Base-by-base conservation (phyloP, 2,329 filamentous ascomycete genomes). In the Monosporascus sp. region DNA sequence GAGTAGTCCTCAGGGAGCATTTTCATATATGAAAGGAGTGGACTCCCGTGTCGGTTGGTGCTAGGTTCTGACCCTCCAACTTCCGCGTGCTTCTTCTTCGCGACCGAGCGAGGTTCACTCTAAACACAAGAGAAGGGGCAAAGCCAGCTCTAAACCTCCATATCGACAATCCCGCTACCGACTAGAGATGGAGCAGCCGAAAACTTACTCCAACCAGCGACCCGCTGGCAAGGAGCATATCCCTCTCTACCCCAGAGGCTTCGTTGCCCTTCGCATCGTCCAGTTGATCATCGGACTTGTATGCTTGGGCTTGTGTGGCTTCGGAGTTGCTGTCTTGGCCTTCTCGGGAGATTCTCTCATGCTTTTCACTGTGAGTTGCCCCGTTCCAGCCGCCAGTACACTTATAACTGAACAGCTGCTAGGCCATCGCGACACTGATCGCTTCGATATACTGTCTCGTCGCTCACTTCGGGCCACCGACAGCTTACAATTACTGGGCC, bases 401-500 rank as follows among this genome's bases (percentile, higher is more conserved):
- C n/a, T 41, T n/a, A 54, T 53, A 14, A 48, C 54, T 58, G 15
- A 61, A 48, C 38, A 8, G 47, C 37, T 20, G 40, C 50, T 56
- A 77, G 74, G 62, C 67, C 54, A 55, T 80, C 41, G 69, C 70
- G 31, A 78, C 76, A 5, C 48, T 82, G 17, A 67, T 77, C 53
- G 65, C 71, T 37, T 70, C 70, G 48, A 66, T 75, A 55, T 84
- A 81, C 67, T 67, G 74, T 49, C 62, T 80, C 11, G 65, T 76
- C 17, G 72, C 75, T n/a, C 68, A 72, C 43, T 70, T 68, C 38
- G 69, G 68, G 22, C 62, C 67, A 1, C 69, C 72, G n/a, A 64
- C 64, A 2, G 60, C 71, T 20, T 81, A 77, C 66, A 83, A 82
- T 65, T 78, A 78, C 66, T 81, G 78, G 74, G 76, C 76, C 26